Evolutionary conservation across 2,329 filamentous ascomycete genomes (phyloP).

Genomic region (Hysterium pulicare): DNA sequence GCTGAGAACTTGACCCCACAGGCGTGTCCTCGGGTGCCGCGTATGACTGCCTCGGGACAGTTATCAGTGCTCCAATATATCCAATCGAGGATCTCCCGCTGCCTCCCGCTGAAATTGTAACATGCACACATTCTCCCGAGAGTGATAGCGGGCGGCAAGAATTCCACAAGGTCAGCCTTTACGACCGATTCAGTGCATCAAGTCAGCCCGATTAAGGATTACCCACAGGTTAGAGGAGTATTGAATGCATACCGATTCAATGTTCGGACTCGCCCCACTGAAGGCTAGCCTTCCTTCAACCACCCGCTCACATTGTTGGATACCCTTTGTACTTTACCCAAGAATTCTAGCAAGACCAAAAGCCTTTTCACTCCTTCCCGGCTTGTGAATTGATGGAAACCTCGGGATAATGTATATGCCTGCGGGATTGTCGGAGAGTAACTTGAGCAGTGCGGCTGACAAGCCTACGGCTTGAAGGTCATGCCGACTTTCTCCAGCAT

Average conservation of each 20-base stretch:
- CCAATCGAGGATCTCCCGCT: no score
- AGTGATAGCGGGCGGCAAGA: neutral
- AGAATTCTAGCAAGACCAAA: neutral
- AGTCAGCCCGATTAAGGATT: neutral
- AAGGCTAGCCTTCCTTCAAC: neutral
- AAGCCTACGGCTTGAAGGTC: slow-evolving; percentile 23
- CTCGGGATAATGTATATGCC: neutral
- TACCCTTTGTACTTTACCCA: neutral
- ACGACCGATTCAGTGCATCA: neutral
- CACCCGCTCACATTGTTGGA: no score
- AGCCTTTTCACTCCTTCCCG: neutral
- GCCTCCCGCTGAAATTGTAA: neutral
- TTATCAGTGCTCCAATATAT: no score
- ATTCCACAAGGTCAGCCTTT: neutral
- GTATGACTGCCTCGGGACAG: no score
- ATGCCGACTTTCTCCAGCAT: slow-evolving; percentile 14
- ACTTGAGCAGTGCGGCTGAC: no score
- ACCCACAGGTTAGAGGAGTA: neutral
- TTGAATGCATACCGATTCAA: neutral
- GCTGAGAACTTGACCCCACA: no score
- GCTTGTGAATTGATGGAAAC: neutral
- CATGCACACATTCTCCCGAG: neutral
- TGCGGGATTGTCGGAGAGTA: neutral
- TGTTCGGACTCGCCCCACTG: neutral
- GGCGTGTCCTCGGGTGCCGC: no score